phyloP scores from a whole-genome alignment of 73 alveolate species.

The Diophrys sp. region DNA sequence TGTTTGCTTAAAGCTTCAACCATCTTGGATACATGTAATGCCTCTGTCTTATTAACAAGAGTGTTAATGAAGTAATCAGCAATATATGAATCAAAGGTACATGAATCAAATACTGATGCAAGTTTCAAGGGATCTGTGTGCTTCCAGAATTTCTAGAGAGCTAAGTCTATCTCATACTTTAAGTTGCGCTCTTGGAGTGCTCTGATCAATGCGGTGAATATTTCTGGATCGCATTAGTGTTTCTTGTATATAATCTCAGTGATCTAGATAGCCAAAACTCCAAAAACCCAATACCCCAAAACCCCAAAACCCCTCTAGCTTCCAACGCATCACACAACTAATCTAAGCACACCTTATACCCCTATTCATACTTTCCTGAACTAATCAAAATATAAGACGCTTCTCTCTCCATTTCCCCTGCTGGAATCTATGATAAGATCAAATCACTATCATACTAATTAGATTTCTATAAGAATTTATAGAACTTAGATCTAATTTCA shows the following conservation, averaged over 20 bases:
- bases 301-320: too few relatives aligned
- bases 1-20: background rate
- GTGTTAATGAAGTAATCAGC: background rate
- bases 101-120: background rate
- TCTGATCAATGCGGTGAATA: background rate
- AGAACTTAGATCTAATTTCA: background rate
- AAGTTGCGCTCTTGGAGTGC: background rate
- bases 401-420: slow-evolving; percentile 14
- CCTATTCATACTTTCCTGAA: slow-evolving; percentile 26
- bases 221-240: background rate
- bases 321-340: slow-evolving; percentile 14
- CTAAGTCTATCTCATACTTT: background rate
- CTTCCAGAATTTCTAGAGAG: background rate
- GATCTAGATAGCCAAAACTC: too few relatives aligned
- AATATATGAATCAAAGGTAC: background rate
- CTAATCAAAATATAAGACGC: slow-evolving; percentile 14
- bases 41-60: background rate
- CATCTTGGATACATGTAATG: background rate
- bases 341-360: slow-evolving; percentile 26
- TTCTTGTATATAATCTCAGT: background rate
- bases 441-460: slow-evolving; percentile 1
- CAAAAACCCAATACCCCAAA: too few relatives aligned
- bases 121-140: background rate
- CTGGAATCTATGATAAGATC: slow-evolving; percentile 25
- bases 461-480: background rate